These are phyloP conservation scores for Trichaptum fuscoviolaceum DNA, from an alignment of 768 basidiomycete species.

Conservation along the genomic window DNA sequence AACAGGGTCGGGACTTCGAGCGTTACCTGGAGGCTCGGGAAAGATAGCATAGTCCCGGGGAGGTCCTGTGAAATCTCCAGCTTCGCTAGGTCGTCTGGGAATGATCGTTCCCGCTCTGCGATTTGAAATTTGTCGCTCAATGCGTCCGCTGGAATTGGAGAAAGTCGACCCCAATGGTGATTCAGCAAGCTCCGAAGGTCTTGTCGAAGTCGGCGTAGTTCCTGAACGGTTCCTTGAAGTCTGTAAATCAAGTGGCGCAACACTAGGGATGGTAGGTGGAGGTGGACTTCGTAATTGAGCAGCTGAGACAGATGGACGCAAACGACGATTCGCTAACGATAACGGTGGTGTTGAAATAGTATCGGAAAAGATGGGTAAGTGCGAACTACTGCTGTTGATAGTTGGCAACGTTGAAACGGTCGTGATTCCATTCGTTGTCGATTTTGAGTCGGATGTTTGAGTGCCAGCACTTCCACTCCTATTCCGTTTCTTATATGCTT, in stretches of 20 bases:
- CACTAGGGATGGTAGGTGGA: slow-evolving; percentile 25
- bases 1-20: slow-evolving; percentile 34
- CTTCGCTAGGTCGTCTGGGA: background rate
- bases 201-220: slow-evolving; percentile 48
- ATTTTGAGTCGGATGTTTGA: slow-evolving; percentile 26
- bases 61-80: slow-evolving; percentile 55
- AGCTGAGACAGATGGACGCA: slow-evolving; percentile 74
- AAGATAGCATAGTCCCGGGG: slow-evolving; percentile 67
- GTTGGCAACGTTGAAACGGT: background rate
- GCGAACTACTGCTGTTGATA: slow-evolving; percentile 1
- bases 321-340: slow-evolving; percentile 42
- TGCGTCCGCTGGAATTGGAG: background rate
- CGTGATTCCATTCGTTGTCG: background rate
- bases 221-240: slow-evolving; percentile 54
- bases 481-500: slow-evolving; percentile 77
- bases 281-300: slow-evolving; percentile 61
- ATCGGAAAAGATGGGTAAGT: background rate
- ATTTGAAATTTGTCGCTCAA: background rate
- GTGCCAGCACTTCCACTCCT: slow-evolving; percentile 77
- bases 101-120: background rate
- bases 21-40: slow-evolving; percentile 54
- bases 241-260: slow-evolving; percentile 37
- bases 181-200: slow-evolving; percentile 27
- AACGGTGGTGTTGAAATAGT: slow-evolving; percentile 13
- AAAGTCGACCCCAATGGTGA: background rate